Percentiles rank a stretch among this genome's conserved stretches.
These are phyloP conservation scores for Fusarium sp. DNA, from an alignment of 2,329 filamentous ascomycete species.

Conservation along the genomic window DNA sequence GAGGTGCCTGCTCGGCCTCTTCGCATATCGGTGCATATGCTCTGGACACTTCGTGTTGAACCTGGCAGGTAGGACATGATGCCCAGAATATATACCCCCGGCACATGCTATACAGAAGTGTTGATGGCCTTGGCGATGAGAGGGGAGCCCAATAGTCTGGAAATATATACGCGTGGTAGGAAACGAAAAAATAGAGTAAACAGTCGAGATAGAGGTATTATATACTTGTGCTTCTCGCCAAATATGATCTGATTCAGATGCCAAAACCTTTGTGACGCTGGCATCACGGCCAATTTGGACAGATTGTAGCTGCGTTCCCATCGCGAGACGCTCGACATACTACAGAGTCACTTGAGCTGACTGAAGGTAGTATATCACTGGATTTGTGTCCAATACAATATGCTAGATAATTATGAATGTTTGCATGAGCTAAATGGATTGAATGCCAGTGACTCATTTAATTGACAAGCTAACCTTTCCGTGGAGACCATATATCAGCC, in stretches of 20 bases:
- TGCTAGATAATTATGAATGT: no score
- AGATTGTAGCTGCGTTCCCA: no score
- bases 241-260: background rate
- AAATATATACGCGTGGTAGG: background rate
- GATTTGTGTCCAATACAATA: no score
- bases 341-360: no score
- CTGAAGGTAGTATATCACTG: no score
- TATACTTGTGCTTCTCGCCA: background rate
- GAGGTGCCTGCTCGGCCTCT: constrained; percentile 3
- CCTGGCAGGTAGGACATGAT: constrained; percentile 15
- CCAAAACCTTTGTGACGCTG: background rate
- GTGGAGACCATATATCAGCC: no score
- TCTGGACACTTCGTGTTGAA: constrained; percentile 19
- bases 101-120: constrained; percentile 10
- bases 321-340: no score
- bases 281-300: no score
- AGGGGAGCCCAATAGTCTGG: background rate
- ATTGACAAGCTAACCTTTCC: no score
- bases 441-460: no score
- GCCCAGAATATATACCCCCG: constrained; percentile 22
- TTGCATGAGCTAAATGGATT: no score
- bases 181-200: background rate
- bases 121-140: no score
- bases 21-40: constrained; percentile 20
- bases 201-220: background rate